Percentiles rank a stretch among this genome's conserved stretches.
These are phyloP conservation scores for Pythium oligandrum DNA, from an alignment of 352 stramenopile genomes.

Conservation along the genomic window DNA sequence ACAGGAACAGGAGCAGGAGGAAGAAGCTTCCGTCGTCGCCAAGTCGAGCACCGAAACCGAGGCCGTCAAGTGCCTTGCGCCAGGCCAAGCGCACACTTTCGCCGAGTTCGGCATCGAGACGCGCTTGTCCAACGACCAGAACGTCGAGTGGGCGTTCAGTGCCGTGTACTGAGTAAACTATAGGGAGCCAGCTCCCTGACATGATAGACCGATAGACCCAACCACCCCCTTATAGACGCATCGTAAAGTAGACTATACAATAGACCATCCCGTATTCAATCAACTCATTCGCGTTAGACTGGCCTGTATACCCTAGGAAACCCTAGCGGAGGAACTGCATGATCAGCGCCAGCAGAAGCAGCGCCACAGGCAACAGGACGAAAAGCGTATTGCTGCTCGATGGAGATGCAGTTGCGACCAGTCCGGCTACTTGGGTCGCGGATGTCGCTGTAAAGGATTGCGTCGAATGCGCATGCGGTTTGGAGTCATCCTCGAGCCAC, in stretches of 20 bases:
- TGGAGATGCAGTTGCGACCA: background rate
- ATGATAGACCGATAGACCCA: background rate
- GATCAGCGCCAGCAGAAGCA: slow-evolving; percentile 28
- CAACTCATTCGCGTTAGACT: too few relatives aligned
- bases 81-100: slow-evolving; percentile 43
- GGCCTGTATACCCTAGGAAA: too few relatives aligned
- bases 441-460: too few relatives aligned
- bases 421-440: background rate
- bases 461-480: background rate
- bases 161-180: slow-evolving; percentile 51
- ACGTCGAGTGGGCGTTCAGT: slow-evolving; percentile 76
- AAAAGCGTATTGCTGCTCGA: slow-evolving; percentile 19
- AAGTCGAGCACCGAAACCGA: too few relatives aligned
- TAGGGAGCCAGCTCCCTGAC: too few relatives aligned
- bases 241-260: background rate
- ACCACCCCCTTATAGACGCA: background rate
- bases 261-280: too few relatives aligned
- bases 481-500: slow-evolving; percentile 12
- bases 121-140: slow-evolving; percentile 46
- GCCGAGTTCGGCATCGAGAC: slow-evolving; percentile 69
- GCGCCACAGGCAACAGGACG: slow-evolving; percentile 28
- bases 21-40: too few relatives aligned
- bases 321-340: slow-evolving; percentile 1
- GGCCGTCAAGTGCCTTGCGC: background rate
- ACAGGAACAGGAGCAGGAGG: background rate